These are phyloP conservation scores for Alternaria solani DNA, from an alignment of 2,329 filamentous ascomycete genomes.

Conservation along the genomic window DNA sequence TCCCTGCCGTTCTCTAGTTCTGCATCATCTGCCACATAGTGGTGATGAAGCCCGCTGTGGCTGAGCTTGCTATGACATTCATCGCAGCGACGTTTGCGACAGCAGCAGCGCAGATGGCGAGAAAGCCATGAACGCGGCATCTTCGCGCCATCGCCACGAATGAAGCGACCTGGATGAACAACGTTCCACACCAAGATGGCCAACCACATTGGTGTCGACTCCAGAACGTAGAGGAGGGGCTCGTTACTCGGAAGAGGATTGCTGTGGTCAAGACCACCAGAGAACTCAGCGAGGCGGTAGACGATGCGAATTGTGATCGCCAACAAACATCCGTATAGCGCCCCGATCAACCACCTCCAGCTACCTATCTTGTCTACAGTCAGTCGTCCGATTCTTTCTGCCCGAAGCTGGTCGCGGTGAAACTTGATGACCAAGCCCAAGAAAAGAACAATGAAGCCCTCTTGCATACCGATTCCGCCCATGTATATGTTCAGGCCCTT, in stretches of 20 bases:
- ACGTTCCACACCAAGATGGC: slow-evolving; percentile 31
- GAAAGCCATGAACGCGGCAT: slow-evolving; percentile 30
- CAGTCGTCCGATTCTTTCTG: slow-evolving; percentile 19
- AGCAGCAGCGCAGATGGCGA: slow-evolving; percentile 29
- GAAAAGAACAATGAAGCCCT: slow-evolving; percentile 41
- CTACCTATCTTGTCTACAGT: slow-evolving; percentile 16
- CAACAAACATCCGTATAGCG: slow-evolving; percentile 51
- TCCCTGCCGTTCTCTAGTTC: slow-evolving; percentile 18
- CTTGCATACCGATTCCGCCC: slow-evolving; percentile 34
- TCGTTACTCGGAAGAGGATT: slow-evolving; percentile 61
- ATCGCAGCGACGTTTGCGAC: slow-evolving; percentile 24
- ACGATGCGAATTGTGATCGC: slow-evolving; percentile 55
- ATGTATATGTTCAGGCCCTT: slow-evolving; percentile 55
- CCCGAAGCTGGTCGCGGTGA: slow-evolving; percentile 25
- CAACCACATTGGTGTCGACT: slow-evolving; percentile 65
- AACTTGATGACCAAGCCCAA: slow-evolving; percentile 28
- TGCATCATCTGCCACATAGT: slow-evolving; percentile 8
- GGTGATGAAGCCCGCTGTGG: slow-evolving; percentile 19
- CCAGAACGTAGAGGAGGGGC: slow-evolving; percentile 60
- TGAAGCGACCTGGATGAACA: slow-evolving; percentile 22
- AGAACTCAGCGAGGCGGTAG: slow-evolving; percentile 56
- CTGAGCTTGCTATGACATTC: slow-evolving; percentile 25
- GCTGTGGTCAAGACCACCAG: slow-evolving; percentile 51
- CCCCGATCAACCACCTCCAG: slow-evolving; percentile 43
- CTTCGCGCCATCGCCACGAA: slow-evolving; percentile 23